A percentile compares a stretch with the other conserved stretches of the same genome.
Evolutionary conservation across 108 stramenopile species (phyloP).

Genomic region (Schizochytrium sp.): DNA sequence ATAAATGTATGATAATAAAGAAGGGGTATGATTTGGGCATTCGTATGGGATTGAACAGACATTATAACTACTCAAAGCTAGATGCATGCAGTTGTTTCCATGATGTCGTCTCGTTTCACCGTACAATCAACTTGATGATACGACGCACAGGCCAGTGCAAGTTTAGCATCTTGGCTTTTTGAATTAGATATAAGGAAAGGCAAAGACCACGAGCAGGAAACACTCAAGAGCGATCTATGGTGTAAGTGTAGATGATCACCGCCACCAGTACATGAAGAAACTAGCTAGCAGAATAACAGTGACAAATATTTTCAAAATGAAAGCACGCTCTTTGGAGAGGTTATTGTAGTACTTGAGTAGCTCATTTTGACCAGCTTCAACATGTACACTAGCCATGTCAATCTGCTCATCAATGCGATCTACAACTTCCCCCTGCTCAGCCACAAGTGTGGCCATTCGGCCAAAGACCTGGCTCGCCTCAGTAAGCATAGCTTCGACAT

Average conservation of each 20-base stretch:
- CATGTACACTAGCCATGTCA: constrained; percentile 43
- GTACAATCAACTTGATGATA: no score
- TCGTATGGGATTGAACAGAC: no score
- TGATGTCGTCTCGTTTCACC: no score
- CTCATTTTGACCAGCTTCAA: constrained; percentile 38
- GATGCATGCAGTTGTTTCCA: no score
- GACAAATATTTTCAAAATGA: constrained; percentile 55
- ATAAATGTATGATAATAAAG: no score
- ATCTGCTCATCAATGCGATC: constrained; percentile 40
- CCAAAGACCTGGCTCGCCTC: constrained; percentile 21
- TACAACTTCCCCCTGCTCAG: constrained; percentile 48
- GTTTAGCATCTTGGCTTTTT: no score
- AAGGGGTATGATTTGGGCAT: no score
- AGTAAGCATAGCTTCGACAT: constrained; percentile 12
- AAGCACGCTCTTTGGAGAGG: constrained; percentile 18
- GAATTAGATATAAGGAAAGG: no score
- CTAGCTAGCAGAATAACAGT: not conserved
- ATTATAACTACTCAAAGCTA: no score
- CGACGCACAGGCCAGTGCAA: no score
- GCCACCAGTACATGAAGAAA: constrained; percentile 58
- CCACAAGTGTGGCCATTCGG: constrained; percentile 16
- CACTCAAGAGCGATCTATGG: not conserved
- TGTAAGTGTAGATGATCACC: not conserved
- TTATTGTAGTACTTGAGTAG: constrained; percentile 57
- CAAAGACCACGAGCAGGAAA: no score